phyloP scores from a whole-genome alignment of 2,329 filamentous ascomycete species.

The Calonectria multiphialidica region DNA sequence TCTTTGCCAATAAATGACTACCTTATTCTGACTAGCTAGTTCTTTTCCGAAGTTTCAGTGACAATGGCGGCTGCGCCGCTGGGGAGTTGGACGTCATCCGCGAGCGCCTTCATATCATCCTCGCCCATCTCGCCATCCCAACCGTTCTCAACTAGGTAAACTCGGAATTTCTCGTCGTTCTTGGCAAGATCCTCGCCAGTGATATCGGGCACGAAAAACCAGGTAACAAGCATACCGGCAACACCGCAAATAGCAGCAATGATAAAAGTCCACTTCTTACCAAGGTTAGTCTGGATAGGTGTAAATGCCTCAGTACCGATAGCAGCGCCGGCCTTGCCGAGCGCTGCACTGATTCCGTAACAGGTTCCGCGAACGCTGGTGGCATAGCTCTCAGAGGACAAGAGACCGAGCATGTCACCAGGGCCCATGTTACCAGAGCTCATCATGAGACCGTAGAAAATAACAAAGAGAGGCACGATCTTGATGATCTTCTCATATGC shows the following conservation, averaged over 20 bases:
- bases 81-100: conserved; percentile 26
- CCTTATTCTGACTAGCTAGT: background rate
- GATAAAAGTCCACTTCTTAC: conserved; percentile 64
- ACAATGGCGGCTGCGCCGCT: background rate
- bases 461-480: conserved; percentile 62
- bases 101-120: conserved; percentile 32
- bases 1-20: background rate
- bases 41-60: background rate
- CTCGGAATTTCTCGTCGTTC: conserved; percentile 58
- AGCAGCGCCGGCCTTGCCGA: conserved; percentile 65
- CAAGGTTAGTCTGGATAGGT: conserved; percentile 58
- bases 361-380: conserved; percentile 65
- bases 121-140: conserved; percentile 60
- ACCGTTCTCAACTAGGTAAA: conserved; percentile 57
- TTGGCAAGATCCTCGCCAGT: conserved; percentile 57
- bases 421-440: conserved; percentile 62
- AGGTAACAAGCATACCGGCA: conserved; percentile 59
- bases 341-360: conserved; percentile 63
- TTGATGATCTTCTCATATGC: conserved; percentile 60
- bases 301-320: conserved; percentile 64
- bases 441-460: conserved; percentile 65
- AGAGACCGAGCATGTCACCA: conserved; percentile 62
- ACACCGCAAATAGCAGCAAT: conserved; percentile 64
- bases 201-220: conserved; percentile 59
- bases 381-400: conserved; percentile 64